Percentiles rank a stretch among this genome's conserved stretches.
Conservation (phyloP, 306 rosid species). For the Lupinus albus region DNA sequence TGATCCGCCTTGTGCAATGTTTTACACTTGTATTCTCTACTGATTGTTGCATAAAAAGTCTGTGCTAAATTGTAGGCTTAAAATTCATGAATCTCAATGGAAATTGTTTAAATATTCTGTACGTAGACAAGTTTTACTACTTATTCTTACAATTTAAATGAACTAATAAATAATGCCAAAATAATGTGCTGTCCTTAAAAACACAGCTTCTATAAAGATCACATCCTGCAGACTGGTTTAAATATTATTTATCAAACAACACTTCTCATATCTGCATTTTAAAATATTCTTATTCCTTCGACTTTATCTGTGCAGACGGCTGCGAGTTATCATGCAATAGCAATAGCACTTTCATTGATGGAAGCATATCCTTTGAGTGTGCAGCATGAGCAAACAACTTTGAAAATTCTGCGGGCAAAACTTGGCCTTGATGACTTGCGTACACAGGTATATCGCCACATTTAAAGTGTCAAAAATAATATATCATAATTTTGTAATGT, state of each 20-base stretch:
- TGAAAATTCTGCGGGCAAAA: conserved; percentile 75
- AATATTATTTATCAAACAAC: neutral
- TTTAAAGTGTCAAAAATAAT: neutral
- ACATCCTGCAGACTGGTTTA: neutral
- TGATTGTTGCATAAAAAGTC: neutral
- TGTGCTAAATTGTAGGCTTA: neutral
- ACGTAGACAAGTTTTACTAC: neutral
- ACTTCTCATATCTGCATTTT: conserved; percentile 16
- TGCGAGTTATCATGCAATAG: conserved; percentile 88
- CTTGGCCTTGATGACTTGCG: conserved; percentile 85
- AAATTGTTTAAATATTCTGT: neutral
- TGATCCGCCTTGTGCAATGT: conserved; percentile 11
- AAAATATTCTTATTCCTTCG: conserved; percentile 7
- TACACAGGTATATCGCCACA: conserved; percentile 61
- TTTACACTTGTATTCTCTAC: conserved; percentile 4
- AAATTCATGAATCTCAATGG: neutral
- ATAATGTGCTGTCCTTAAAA: neutral
- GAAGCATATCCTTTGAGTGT: conserved; percentile 84
- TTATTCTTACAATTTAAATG: neutral
- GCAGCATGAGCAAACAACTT: conserved; percentile 83
- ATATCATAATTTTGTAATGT: neutral
- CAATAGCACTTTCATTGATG: conserved; percentile 81
- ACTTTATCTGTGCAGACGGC: conserved; percentile 61
- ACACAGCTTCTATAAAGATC: neutral
- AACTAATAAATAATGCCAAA: neutral